Conservation (phyloP, 2,329 filamentous ascomycete genomes). For the Meredithiella fracta region DNA sequence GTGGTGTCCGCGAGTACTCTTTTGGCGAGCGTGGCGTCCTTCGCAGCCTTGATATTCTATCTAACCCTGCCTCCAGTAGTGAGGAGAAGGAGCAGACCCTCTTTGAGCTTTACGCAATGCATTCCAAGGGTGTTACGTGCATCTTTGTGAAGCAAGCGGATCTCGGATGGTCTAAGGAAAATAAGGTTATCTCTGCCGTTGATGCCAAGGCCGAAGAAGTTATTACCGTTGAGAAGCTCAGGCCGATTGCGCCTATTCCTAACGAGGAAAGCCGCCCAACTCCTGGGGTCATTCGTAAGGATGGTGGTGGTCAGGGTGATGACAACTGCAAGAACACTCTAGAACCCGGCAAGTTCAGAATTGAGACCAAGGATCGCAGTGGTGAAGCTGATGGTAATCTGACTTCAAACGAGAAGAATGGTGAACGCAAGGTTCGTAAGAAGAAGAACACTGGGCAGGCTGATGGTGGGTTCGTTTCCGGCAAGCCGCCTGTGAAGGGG, state of each 20-base stretch:
- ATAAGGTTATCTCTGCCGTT: conserved; percentile 66
- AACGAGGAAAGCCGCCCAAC: conserved; percentile 26
- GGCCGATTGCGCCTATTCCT: conserved; percentile 31
- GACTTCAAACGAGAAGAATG: conserved; percentile 33
- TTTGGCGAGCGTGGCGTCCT: conserved; percentile 74
- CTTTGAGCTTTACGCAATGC: conserved; percentile 94
- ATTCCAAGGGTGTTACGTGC: conserved; percentile 91
- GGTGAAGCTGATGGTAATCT: conserved; percentile 9
- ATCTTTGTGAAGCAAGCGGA: conserved; percentile 74
- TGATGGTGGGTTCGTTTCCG: conserved; percentile 27
- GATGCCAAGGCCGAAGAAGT: conserved; percentile 60
- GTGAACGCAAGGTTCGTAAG: conserved; percentile 45
- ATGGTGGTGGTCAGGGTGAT: conserved; percentile 17
- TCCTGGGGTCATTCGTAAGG: conserved; percentile 24
- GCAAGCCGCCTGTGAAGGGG: background rate
- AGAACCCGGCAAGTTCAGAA: conserved; percentile 24
- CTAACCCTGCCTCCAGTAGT: conserved; percentile 47
- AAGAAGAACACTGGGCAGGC: conserved; percentile 42
- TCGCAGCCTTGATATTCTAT: conserved; percentile 77
- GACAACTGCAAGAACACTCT: conserved; percentile 7
- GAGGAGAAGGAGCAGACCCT: conserved; percentile 52
- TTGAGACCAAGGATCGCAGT: conserved; percentile 19
- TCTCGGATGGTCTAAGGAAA: conserved; percentile 79
- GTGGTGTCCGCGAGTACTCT: conserved; percentile 87
- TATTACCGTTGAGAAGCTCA: conserved; percentile 59